Base-by-base conservation (phyloP, 176 grass and related monocot genomes). In the Leersia perrieri region DNA sequence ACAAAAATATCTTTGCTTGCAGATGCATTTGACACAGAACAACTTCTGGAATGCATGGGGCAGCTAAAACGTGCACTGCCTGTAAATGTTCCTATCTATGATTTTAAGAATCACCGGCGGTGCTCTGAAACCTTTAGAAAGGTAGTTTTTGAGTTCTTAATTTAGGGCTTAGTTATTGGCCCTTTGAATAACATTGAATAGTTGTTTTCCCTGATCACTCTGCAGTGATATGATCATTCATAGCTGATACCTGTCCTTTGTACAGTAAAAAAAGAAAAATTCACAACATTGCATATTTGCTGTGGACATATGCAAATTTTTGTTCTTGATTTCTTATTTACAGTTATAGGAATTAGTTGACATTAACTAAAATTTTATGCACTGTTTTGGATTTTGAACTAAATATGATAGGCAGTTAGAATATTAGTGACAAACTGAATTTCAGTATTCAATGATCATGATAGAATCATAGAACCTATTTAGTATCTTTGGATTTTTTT, bases 11-110 rank as follows among this genome's bases (percentile, higher is more conserved):
- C 18, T 81, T 67, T 88, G 30, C 73, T 66, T 83, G 18, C 84
- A 99, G 96, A 99, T 82, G 90, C 93, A 68, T 99, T 99, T 88
- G 96, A 99, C 84, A 95, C 93, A 29, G 96, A 93, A 77, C 96
- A 95, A 74, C 90, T 99, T 90, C 79, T 99, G 44, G 85, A 99
- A 81, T 99, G 96, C 84, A 91, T 93, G 90, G 89, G 81, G 28
- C 85, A 99, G 60, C 82, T 99, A 33, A 99, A 99, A 78, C 53
- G 81, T 88, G 90, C 81, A 39, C 80, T 78, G 27, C 90, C 92
- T 80, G 96, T 99, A 62, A 99, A 95, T 88, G 87, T 99, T 74
- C 96, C 96, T 9, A 95, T 99, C 49, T 99, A 99, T 84, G 96
- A 99, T 84, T 99, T 99, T 66, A 99, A 95, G 89, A 95, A 90